Evolutionary conservation across 2,329 filamentous ascomycete genomes (phyloP).

Genomic region (Talaromyces sp.): DNA sequence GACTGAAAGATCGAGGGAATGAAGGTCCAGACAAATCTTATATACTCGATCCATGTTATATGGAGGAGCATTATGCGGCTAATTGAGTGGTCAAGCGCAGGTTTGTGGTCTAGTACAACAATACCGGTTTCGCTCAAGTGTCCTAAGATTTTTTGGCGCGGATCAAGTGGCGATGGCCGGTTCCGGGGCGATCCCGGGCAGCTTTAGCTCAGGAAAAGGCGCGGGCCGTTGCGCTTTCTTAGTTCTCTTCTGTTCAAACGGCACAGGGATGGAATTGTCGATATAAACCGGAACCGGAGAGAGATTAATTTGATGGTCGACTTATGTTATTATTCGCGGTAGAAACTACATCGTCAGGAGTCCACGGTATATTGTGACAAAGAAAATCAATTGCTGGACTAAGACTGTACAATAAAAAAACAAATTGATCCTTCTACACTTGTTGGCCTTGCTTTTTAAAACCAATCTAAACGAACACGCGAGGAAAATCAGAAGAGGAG

Average conservation of each 20-base stretch:
- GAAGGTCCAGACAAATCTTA: background rate
- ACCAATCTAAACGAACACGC: background rate
- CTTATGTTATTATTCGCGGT: no score
- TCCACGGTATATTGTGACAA: background rate
- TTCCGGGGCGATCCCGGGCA: slow-evolving; percentile 1
- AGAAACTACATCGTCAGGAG: no score
- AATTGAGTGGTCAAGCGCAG: no score
- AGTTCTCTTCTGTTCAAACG: background rate
- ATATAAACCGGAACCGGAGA: no score
- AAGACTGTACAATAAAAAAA: slow-evolving; percentile 18
- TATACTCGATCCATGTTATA: background rate
- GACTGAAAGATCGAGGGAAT: no score
- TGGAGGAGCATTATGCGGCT: background rate
- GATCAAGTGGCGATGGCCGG: background rate
- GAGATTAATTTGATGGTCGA: no score
- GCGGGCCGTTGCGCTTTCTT: background rate
- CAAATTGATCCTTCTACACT: slow-evolving; percentile 16
- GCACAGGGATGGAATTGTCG: background rate
- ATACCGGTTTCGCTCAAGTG: background rate
- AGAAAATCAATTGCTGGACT: slow-evolving; percentile 17
- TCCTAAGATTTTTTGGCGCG: no score
- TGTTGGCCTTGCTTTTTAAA: slow-evolving; percentile 9
- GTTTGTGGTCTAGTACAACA: background rate
- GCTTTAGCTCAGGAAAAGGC: background rate
- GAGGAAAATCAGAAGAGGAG: background rate